Evolutionary conservation across 2,329 filamentous ascomycete genomes (phyloP), one percentile per base, ranked within the genome.

Genomic region (Colletotrichum sp.): DNA sequence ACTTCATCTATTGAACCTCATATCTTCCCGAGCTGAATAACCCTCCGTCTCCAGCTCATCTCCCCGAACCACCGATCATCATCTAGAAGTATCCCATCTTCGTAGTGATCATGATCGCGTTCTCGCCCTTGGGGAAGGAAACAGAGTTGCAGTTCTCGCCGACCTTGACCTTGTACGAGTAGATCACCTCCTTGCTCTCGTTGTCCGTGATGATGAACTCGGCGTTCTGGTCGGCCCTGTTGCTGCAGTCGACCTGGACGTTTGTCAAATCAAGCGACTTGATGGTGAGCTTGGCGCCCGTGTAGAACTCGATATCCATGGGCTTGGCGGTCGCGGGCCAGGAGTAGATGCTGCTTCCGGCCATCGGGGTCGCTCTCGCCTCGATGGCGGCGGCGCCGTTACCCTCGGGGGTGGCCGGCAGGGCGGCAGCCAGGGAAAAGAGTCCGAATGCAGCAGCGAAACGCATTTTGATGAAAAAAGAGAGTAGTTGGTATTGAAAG

Each of bases 21-120:
- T 24, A 21, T 52, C n/a, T 3, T 2, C n/a, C n/a, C 4, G 44
- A 52, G 44, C 44, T 13, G 2, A 52, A 21, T 12, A 13, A 21
- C n/a, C 10, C 8, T 52, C 3, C 1, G 44, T 13, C 10, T 21
- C 4, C n/a, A 52, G n/a, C n/a, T 13, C n/a, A 0, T 8, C 4
- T 52, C 44, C 10, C 10, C 6, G 10, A 5, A 21, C n/a, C 3
- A 1, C n/a, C n/a, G 6, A 8, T 49, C n/a, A 3, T 49, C 18
- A 1, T 49, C 44, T 52, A 52, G 44, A 52, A 52, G 44, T 52
- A 52, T 52, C 44, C 44, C 44, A 52, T 52, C 44, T 52, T 52
- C 44, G 44, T 52, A 13, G 44, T 52, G n/a, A 52, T 52, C 44
- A 52, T 52, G 0, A 52, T 52, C 10, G 44, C n/a, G n/a, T 52